Evolutionary conservation across 169 alveolate genomes (phyloP), one percentile per base, ranked within the genome.

Genomic region (Theileria luwenshuni): DNA sequence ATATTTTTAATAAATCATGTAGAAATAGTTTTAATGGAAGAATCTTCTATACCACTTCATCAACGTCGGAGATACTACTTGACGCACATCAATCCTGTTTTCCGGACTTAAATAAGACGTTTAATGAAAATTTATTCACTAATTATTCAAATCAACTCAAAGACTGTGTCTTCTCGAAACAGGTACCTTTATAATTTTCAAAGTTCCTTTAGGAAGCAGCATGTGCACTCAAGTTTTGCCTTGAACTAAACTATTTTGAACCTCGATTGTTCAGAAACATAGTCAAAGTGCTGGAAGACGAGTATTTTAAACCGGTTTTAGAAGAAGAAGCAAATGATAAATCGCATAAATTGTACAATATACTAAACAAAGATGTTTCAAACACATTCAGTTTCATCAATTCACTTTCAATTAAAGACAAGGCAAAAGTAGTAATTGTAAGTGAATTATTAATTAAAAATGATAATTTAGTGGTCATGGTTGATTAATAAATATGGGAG

Each of bases 161-260:
- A 68, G 28, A 25, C 32, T 51, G 61, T 27, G 32, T 68, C 27
- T 23, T 54, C 27, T 68, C 76, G 1, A 68, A 51, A 68, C 61
- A 68, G 76, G 76, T 68, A 23, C 3, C n/a, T 49, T 21, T 68
- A 23, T 25, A 49, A 15, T 49, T 13, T 13, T 25, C 13, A 45
- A 68, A 62, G 8, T 12, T 60, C 77, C 54, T 68, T 21, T 38
- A 79, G 87, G 87, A 79, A 41, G 87, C 87, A 27, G 63, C 54
- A 42, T 38, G 32, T 25, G 62, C 77, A 15, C 43, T 79, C 41
- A 51, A 69, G 19, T 3, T 67, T 13, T 79, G 83, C 41, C 45
- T 79, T 17, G 51, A 51, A 49, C 21, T 30, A 7, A 76, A 74
- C 1, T 25, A 19, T 25, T 63, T 79, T 32, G 64, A 79, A 38